phyloP scores from a whole-genome alignment of 208 protist genomes.

The Herpetomonas samuelpessoai region DNA sequence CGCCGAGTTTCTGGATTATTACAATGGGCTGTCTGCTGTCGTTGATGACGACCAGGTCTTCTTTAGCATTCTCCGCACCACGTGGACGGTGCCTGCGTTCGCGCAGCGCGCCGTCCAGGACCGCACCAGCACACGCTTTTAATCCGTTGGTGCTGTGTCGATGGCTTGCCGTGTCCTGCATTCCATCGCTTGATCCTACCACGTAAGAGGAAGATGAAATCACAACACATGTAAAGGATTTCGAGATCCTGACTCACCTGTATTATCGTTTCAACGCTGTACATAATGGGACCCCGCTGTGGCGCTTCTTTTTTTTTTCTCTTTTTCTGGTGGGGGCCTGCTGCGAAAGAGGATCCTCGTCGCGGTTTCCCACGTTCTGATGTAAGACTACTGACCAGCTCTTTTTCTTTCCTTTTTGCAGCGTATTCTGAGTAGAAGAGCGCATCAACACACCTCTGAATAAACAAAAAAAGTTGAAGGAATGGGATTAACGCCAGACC shows the following conservation, averaged over 20 bases:
- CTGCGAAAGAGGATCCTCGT: no score
- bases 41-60: slow-evolving; percentile 87
- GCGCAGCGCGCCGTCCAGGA: background rate
- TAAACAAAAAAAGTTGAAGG: no score
- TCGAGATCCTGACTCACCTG: background rate
- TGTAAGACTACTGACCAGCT: background rate
- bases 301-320: background rate
- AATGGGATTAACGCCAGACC: no score
- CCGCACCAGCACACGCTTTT: background rate
- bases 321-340: no score
- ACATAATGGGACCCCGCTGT: slow-evolving; percentile 13
- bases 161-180: no score
- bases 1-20: slow-evolving; percentile 91
- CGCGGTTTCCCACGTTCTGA: slow-evolving; percentile 1
- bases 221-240: background rate
- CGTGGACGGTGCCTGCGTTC: slow-evolving; percentile 84
- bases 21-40: slow-evolving; percentile 87
- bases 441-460: no score
- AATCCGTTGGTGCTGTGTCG: no score
- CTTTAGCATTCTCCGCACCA: slow-evolving; percentile 67
- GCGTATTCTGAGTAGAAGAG: background rate
- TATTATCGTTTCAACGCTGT: slow-evolving; percentile 9
- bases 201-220: background rate
- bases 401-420: background rate
- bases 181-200: background rate